A percentile compares a stretch with the other conserved stretches of the same genome.
phyloP scores from a whole-genome alignment of 805 yeast species.

The Cyberlindnera misumaiensis region DNA sequence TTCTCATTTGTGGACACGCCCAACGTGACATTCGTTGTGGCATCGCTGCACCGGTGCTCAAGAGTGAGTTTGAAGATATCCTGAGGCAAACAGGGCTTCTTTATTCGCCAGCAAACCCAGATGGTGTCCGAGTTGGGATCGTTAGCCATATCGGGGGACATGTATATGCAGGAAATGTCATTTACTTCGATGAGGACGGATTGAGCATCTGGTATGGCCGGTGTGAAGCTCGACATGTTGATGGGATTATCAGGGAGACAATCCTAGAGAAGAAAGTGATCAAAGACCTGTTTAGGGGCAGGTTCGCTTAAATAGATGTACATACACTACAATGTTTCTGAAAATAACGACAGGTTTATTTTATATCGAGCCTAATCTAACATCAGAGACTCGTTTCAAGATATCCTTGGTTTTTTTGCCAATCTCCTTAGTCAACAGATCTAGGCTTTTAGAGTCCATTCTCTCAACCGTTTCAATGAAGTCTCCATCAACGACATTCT shows the following conservation, averaged over 20 bases:
- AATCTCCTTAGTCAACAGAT: conserved; percentile 25
- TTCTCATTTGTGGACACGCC: conserved; percentile 62
- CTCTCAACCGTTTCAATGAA: conserved; percentile 46
- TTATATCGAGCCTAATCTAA: conserved; percentile 31
- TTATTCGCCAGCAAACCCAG: conserved; percentile 15
- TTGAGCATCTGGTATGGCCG: conserved; percentile 65
- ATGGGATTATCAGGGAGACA: conserved; percentile 54
- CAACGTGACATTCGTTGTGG: conserved; percentile 66
- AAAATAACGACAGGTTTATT: background rate
- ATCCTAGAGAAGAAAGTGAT: conserved; percentile 43
- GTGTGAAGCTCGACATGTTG: conserved; percentile 59
- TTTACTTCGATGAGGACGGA: conserved; percentile 42
- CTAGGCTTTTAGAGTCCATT: conserved; percentile 14
- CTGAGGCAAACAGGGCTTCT: conserved; percentile 29
- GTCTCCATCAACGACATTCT: conserved; percentile 83
- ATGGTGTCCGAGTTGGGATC: conserved; percentile 39
- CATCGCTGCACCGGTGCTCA: conserved; percentile 49
- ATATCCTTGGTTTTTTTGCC: conserved; percentile 44
- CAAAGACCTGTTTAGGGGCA: conserved; percentile 51
- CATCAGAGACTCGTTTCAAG: conserved; percentile 44
- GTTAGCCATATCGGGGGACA: conserved; percentile 85
- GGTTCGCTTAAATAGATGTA: conserved; percentile 1
- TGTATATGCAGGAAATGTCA: conserved; percentile 75
- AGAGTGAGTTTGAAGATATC: conserved; percentile 41
- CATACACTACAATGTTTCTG: background rate